Percentiles rank a stretch among this genome's conserved stretches.
These are phyloP conservation scores for Pseudogymnoascus destructans DNA, from an alignment of 2,329 filamentous ascomycete species.

Conservation along the genomic window DNA sequence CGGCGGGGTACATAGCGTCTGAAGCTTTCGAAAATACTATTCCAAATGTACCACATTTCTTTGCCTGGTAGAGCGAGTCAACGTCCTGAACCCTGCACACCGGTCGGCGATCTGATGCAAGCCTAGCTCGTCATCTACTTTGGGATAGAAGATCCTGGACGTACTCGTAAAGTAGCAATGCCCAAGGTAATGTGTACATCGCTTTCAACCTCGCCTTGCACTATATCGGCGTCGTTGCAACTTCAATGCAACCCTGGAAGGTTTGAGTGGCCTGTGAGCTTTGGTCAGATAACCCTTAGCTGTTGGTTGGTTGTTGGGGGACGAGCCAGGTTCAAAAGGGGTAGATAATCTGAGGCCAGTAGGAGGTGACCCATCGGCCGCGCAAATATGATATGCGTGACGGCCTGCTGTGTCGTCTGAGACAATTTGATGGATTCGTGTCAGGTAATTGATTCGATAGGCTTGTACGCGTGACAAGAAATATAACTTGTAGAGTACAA, in stretches of 20 bases:
- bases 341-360: slow-evolving; percentile 2
- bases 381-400: slow-evolving; percentile 6
- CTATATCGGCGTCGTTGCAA: neutral
- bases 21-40: neutral
- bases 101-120: slow-evolving; percentile 1
- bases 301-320: neutral
- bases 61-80: neutral
- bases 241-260: neutral
- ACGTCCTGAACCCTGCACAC: slow-evolving; percentile 2
- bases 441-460: neutral
- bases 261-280: neutral
- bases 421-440: slow-evolving; percentile 3
- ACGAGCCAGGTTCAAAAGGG: neutral
- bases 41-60: neutral
- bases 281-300: neutral
- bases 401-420: neutral
- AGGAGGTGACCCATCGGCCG: neutral
- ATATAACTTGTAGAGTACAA: neutral
- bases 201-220: neutral
- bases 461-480: slow-evolving; percentile 4
- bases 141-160: neutral
- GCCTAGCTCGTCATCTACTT: neutral
- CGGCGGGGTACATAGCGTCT: slow-evolving; percentile 1
- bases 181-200: neutral
- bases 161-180: neutral